phyloP scores from a whole-genome alignment of 495 filamentous ascomycete genomes.

The Penicillium samsonianum region DNA sequence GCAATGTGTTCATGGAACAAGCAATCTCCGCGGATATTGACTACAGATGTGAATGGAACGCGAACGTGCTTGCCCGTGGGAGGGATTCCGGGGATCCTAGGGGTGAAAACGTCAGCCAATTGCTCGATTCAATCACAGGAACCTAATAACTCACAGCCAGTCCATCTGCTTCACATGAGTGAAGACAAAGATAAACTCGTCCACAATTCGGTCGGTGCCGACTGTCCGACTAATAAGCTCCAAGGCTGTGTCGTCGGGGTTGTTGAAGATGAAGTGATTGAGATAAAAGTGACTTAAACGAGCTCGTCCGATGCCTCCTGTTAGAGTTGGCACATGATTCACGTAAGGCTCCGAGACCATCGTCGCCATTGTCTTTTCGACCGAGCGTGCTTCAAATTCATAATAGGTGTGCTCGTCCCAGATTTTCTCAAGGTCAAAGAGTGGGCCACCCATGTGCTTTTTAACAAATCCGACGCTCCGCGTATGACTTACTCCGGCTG shows the following conservation, averaged over 20 bases:
- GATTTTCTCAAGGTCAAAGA: constrained; percentile 61
- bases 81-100: constrained; percentile 65
- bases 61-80: constrained; percentile 65
- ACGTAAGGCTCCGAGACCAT: constrained; percentile 63
- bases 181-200: constrained; percentile 59
- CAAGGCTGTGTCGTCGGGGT: constrained; percentile 63
- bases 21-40: constrained; percentile 73
- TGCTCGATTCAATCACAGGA: constrained; percentile 41
- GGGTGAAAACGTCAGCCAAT: constrained; percentile 24
- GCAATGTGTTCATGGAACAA: constrained; percentile 80
- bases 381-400: constrained; percentile 43
- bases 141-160: constrained; percentile 63
- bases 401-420: constrained; percentile 58
- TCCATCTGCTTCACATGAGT: constrained; percentile 68
- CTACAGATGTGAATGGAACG: constrained; percentile 70
- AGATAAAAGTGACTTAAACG: constrained; percentile 67
- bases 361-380: constrained; percentile 51
- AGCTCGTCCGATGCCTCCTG: constrained; percentile 68
- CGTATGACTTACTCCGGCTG: constrained; percentile 38
- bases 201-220: constrained; percentile 58
- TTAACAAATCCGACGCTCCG: constrained; percentile 38
- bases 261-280: constrained; percentile 71
- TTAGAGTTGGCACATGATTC: constrained; percentile 61
- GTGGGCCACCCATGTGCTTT: constrained; percentile 34
- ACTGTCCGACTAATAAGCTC: constrained; percentile 72